Percentiles rank a stretch among this genome's conserved stretches.
Conservation (phyloP, 2,329 filamentous ascomycete species). For the Pseudogymnoascus sp. region DNA sequence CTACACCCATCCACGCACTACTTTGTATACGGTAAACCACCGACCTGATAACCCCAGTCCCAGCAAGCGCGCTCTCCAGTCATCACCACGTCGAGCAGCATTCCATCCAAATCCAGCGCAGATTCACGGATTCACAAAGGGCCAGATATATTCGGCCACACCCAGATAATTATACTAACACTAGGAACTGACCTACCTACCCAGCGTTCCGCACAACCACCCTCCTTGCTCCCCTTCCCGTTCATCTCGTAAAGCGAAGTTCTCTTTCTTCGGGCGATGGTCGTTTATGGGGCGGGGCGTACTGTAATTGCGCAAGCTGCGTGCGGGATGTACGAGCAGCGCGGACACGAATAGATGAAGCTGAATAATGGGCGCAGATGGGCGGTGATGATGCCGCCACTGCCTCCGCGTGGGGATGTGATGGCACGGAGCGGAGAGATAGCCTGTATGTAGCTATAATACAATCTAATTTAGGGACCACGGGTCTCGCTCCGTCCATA, state of each 20-base stretch:
- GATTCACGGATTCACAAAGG: neutral
- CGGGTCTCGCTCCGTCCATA: neutral
- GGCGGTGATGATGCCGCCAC: neutral
- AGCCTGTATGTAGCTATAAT: constrained; percentile 5
- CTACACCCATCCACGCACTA: neutral
- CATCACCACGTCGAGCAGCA: neutral
- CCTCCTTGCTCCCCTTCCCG: neutral
- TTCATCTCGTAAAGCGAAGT: constrained; percentile 4
- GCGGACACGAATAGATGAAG: neutral
- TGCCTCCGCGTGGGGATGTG: neutral
- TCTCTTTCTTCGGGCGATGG: neutral
- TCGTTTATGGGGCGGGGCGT: neutral
- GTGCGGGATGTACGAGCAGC: neutral
- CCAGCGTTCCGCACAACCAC: neutral
- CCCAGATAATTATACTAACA: constrained; percentile 2
- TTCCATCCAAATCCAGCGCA: neutral
- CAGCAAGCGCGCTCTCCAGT: neutral
- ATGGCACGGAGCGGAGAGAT: neutral
- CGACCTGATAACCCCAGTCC: neutral
- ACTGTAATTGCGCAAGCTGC: neutral
- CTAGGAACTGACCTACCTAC: neutral
- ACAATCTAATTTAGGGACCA: constrained; percentile 6
- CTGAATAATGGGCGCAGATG: neutral
- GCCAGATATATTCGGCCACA: neutral
- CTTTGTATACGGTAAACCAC: neutral